Evolutionary conservation across 441 rosid species (phyloP), one percentile per base, ranked within the genome.

Genomic region (Daphne laureola): DNA sequence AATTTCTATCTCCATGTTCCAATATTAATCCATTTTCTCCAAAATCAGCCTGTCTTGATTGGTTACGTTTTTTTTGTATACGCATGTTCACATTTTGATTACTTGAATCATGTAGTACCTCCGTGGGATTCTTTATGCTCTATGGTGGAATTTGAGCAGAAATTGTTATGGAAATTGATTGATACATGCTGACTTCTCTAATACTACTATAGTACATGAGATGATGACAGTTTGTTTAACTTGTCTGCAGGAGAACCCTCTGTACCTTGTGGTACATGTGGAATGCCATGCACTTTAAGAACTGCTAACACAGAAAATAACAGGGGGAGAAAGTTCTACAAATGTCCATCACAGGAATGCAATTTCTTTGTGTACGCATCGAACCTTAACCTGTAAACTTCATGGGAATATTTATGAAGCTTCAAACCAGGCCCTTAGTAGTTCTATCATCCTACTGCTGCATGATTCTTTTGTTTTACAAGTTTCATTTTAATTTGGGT

Each of bases 311-410:
- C 97, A 1, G 86, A 76, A 59, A 82, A 72, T 70, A 93, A 93
- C 77, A 76, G 90, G 58, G 98, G 97, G 70, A 83, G 98, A 53
- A 83, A 79, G 68, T 93, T 93, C 78, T 93, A 74, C 76, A 83
- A 90, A 14, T 90, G 97, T 71, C 76, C 73, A 70, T 76, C 89
- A 17, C 84, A 71, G 50, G 81, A 73, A 50, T 93, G 98, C 89
- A 90, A 77, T 70, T 93, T 90, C 73, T 93, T 93, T 49, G 74
- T 67, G 98, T 90, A 87, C 17, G 91, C 65, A 63, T 46, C 58
- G 8, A 8, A 31, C 51, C 51, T 21, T 16, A 21, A 49, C 14
- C 44, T 31, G 2, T 15, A 40, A 21, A 14, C 13, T 31, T 46
- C 31, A 55, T 12, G 5, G 26, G 16, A 46, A 21, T 26, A 26